Percentiles rank a stretch among this genome's conserved stretches.
Evolutionary conservation across 257 asterid species (phyloP).

Genomic region (Primulina eburnea): DNA sequence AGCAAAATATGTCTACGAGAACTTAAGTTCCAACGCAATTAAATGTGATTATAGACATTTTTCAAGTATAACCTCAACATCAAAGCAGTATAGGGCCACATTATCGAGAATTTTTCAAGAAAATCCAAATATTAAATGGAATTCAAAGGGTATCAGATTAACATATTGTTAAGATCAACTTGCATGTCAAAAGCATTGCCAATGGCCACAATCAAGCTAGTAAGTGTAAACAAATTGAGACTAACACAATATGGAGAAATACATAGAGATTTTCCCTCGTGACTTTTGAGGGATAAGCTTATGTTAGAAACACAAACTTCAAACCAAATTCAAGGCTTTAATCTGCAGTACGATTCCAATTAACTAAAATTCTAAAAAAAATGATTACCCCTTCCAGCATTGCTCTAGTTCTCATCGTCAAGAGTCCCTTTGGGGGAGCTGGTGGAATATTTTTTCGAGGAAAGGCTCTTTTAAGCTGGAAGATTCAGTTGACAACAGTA

Average conservation of each 20-base stretch:
- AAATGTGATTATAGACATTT: not conserved
- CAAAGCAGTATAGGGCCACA: slow-evolving; percentile 19
- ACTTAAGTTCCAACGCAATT: slow-evolving; percentile 21
- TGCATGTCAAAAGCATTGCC: slow-evolving; percentile 7
- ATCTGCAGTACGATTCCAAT: slow-evolving; percentile 14
- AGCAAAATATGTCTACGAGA: slow-evolving; percentile 15
- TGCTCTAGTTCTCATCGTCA: slow-evolving; percentile 75
- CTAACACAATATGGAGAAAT: not conserved
- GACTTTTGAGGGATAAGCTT: not conserved
- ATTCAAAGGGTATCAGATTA: slow-evolving; percentile 12
- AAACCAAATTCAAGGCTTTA: slow-evolving; percentile 14
- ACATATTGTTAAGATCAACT: slow-evolving; percentile 16
- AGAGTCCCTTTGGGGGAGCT: slow-evolving; percentile 87
- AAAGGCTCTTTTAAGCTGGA: slow-evolving; percentile 76
- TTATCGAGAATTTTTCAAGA: not conserved
- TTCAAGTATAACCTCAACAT: slow-evolving; percentile 20
- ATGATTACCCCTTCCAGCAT: slow-evolving; percentile 84
- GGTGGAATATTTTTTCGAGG: slow-evolving; percentile 75
- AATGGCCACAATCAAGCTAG: slow-evolving; percentile 18
- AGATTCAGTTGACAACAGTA: slow-evolving; percentile 27
- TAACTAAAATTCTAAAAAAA: slow-evolving; percentile 20
- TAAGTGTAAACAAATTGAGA: slow-evolving; percentile 19
- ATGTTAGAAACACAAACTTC: slow-evolving; percentile 18
- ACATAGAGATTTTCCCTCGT: slow-evolving; percentile 10
- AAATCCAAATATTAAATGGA: not conserved